A percentile compares a stretch with the other conserved stretches of the same genome.
Conservation (phyloP, 306 rosid species). For the Fagus crenata region DNA sequence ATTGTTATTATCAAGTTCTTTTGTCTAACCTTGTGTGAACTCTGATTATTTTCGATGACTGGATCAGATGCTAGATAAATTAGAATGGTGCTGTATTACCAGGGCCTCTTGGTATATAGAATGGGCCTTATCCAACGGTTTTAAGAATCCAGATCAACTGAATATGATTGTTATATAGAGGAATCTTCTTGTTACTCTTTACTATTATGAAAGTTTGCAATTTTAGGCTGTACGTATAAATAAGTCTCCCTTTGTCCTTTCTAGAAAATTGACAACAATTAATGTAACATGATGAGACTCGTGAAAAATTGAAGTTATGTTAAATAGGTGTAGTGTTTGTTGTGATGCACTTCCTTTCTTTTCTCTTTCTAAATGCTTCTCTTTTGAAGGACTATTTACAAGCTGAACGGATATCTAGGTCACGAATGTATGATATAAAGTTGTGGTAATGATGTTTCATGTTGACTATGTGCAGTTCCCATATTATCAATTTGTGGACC, state of each 20-base stretch:
- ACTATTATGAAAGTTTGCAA: neutral
- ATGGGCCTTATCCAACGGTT: neutral
- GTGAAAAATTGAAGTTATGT: neutral
- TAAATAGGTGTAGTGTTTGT: neutral
- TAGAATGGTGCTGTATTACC: conserved; percentile 2
- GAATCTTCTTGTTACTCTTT: conserved; percentile 4
- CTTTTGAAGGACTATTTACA: neutral
- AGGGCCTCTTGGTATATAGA: conserved; percentile 17
- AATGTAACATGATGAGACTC: neutral
- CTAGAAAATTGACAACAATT: neutral
- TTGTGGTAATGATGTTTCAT: conserved; percentile 26
- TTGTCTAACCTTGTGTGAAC: conserved; percentile 17
- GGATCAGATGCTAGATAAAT: neutral
- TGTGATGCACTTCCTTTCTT: conserved; percentile 4
- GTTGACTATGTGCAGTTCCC: conserved; percentile 77
- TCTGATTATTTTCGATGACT: conserved; percentile 12
- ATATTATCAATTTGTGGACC: conserved; percentile 86
- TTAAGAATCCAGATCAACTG: neutral
- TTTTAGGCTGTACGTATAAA: neutral
- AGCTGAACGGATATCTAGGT: neutral
- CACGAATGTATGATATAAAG: neutral
- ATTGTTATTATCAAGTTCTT: conserved; percentile 10
- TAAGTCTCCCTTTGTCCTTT: neutral
- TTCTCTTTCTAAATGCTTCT: neutral
- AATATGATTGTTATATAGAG: neutral